These are phyloP conservation scores for Colletotrichum brevisporum DNA, from an alignment of 2,329 filamentous ascomycete genomes.

Conservation along the genomic window DNA sequence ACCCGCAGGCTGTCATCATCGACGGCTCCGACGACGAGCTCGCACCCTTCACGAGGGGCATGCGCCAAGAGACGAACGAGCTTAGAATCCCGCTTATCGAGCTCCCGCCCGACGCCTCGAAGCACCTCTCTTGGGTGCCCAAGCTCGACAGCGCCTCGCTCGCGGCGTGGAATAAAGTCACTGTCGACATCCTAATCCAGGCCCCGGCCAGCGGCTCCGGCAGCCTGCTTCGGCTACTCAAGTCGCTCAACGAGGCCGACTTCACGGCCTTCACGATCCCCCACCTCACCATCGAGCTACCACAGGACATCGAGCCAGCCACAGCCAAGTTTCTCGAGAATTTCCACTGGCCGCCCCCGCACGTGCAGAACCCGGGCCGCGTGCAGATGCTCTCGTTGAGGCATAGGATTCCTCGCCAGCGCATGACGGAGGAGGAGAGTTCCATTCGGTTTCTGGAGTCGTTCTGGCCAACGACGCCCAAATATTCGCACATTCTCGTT, in stretches of 20 bases:
- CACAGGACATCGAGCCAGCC: slow-evolving; percentile 75
- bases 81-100: slow-evolving; percentile 78
- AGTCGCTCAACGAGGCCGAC: slow-evolving; percentile 82
- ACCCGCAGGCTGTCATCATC: slow-evolving; percentile 82
- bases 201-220: slow-evolving; percentile 79
- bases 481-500: slow-evolving; percentile 82
- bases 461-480: slow-evolving; percentile 81
- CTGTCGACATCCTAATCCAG: slow-evolving; percentile 87
- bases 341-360: slow-evolving; percentile 77
- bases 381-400: slow-evolving; percentile 75
- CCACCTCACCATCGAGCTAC: slow-evolving; percentile 87
- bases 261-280: slow-evolving; percentile 79
- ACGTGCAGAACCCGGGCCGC: slow-evolving; percentile 48
- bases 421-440: slow-evolving; percentile 76
- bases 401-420: slow-evolving; percentile 76
- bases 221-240: slow-evolving; percentile 81
- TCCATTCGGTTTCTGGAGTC: slow-evolving; percentile 85
- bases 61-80: slow-evolving; percentile 67
- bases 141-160: slow-evolving; percentile 82
- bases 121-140: slow-evolving; percentile 82
- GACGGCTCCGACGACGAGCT: slow-evolving; percentile 80
- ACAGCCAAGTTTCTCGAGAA: slow-evolving; percentile 73
- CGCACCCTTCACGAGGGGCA: slow-evolving; percentile 72
- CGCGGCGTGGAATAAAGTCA: slow-evolving; percentile 81
- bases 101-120: slow-evolving; percentile 74